Evolutionary conservation across 805 yeast genomes (phyloP), one percentile per base, ranked within the genome.

Genomic region (Ogataea haglerorum): DNA sequence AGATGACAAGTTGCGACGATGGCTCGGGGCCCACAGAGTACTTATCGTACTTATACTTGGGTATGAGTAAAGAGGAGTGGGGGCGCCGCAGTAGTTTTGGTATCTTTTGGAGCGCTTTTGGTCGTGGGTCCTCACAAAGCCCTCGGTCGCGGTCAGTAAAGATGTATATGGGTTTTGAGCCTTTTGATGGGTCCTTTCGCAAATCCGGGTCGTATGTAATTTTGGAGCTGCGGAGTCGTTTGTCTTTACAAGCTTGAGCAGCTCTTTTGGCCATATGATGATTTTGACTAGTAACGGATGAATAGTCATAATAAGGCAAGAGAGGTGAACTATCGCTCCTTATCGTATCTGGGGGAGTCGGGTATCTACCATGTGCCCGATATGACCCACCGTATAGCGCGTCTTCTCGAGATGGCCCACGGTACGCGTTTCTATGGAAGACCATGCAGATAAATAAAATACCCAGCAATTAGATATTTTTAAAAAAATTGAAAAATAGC

Each of bases 1-100:
- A 82, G 4, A 86, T 69, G 1, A 88, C 75, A 27, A 89, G 60
- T 52, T 83, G 89, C 7, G 76, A 65, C 3, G 80, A 71, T 0
- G 95, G 96, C 13, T 80, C 76, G 0, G 83, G 80, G 0, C 93
- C 95, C 10, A 86, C 56, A 0, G 95, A 85, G 53, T 82, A 70
- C 43, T 79, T 72, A 58, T 88, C 95, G 57, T 72, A 85, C 5
- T 58, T 50, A 48, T 70, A 72, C 43, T 65, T 67, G 4, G 66
- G 52, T 27, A 48, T 35, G 6, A 45, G 32, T 6, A 41, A 27
- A 1, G 47, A 21, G 2, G 49, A 37, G 22, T 19, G 38, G 6
- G 30, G 38, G 23, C 38, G 43, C 33, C 43, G 44, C 19, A 19
- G 36, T 10, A 46, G 47, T 28, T 34, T 48, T 10, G 34, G 26